Base-by-base conservation (phyloP, 768 basidiomycete species). In the Tylopilus sp. region DNA sequence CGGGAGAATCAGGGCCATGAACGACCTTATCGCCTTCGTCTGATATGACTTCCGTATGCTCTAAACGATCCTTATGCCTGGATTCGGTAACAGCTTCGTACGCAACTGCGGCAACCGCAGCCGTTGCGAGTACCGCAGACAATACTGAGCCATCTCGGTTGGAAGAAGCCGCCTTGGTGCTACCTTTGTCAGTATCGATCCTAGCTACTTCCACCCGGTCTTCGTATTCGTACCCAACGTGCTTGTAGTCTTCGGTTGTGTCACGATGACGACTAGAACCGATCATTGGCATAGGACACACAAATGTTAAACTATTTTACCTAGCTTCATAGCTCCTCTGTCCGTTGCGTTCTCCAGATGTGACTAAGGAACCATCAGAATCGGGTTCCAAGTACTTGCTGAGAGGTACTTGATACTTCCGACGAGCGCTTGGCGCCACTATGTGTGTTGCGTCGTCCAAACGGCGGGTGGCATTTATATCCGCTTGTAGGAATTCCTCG, bases 331-430 rank as follows among this genome's bases (percentile, higher is more conserved):
- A 2, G 3, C 19, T 28, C 14, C 16, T 16, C n/a, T 40, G 29
- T 33, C n/a, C 12, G 17, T 29, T n/a, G 29, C 29, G 42, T 34
- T 44, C 43, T n/a, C 34, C 52, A 10, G 37, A 34, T 26, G n/a
- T 47, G 19, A 43, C 51, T 29, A 22, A 11, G 9, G 44, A 33
- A 22, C 13, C 22, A 8, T 42, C 26, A 11, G 3, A n/a, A 9
- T 50, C 30, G 1, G 41, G n/a, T 25, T 28, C 26, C 44, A 65
- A 25, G 22, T 59, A 54, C 26, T 43, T 31, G 54, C 48, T 59
- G 14, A 57, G 47, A 53, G 64, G 64, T 0, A 64, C 65, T 37
- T 49, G 50, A 43, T 65, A 65, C 38, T 48, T 49, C 7, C 14
- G 49, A 17, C 19, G 29, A 4, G 38, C 2, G 13, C 17, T 41